Percentiles rank a stretch among this genome's conserved stretches.
Evolutionary conservation across 2,329 filamentous ascomycete genomes (phyloP).

Genomic region (Saccharata proteae): DNA sequence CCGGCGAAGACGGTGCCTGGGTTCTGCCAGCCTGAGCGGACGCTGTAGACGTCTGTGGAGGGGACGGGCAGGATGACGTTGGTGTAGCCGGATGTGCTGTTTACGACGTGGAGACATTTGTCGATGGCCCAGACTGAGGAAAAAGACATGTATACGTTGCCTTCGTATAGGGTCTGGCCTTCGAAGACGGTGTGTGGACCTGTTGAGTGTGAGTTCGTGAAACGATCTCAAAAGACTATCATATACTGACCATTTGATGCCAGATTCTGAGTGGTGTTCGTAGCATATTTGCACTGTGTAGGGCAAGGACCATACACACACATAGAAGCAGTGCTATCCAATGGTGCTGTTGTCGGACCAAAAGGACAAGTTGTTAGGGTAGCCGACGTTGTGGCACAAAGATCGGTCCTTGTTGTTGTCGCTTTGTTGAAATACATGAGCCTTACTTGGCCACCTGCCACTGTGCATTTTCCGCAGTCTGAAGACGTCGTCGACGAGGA

Average conservation of each 20-base stretch:
- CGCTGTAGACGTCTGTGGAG: conserved; percentile 1
- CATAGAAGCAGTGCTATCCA: conserved; percentile 3
- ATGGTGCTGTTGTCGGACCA: conserved; percentile 2
- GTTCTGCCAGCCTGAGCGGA: no score
- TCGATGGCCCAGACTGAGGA: neutral
- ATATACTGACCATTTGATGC: conserved; percentile 2
- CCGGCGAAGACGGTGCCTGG: conserved; percentile 1
- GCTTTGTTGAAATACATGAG: conserved; percentile 2
- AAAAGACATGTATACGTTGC: conserved; percentile 4
- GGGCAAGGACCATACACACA: conserved; percentile 4
- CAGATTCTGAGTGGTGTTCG: neutral
- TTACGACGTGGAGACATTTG: no score
- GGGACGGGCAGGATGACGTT: conserved; percentile 4
- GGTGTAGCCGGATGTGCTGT: no score
- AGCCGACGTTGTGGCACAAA: neutral
- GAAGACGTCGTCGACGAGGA: no score
- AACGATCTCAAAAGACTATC: neutral
- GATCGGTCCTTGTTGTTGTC: conserved; percentile 1
- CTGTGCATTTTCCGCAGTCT: no score
- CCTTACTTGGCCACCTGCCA: no score
- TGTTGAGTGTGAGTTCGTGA: neutral
- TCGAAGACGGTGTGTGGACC: conserved; percentile 2
- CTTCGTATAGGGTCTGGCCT: conserved; percentile 2
- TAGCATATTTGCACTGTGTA: conserved; percentile 4
- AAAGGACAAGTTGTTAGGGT: conserved; percentile 3